These are phyloP conservation scores for Rosellinia necatrix DNA, from an alignment of 2,329 filamentous ascomycete genomes.

Conservation along the genomic window DNA sequence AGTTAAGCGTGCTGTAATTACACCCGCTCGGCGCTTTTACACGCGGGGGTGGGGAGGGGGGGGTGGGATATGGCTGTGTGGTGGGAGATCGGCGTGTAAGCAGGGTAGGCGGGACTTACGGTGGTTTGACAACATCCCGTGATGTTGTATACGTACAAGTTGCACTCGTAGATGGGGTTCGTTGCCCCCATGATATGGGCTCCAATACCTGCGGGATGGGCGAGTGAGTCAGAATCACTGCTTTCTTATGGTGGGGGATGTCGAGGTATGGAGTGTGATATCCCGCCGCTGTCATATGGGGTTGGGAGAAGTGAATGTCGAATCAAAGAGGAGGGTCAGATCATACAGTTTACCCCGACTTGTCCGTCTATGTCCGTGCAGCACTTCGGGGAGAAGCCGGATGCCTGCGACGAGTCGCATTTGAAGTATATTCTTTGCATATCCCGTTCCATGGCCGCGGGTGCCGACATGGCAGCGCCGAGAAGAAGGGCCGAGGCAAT, in stretches of 20 bases:
- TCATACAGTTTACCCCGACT: conserved; percentile 36
- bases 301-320: background rate
- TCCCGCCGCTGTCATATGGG: background rate
- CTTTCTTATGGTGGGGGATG: background rate
- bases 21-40: no score
- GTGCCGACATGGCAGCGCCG: conserved; percentile 18
- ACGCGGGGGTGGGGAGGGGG: background rate
- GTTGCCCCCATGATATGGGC: conserved; percentile 32
- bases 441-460: conserved; percentile 8
- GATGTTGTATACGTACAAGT: conserved; percentile 37
- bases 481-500: conserved; percentile 21
- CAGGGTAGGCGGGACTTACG: conserved; percentile 17
- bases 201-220: conserved; percentile 23
- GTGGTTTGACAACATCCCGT: conserved; percentile 37
- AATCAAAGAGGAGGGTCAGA: background rate
- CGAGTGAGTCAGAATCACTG: conserved; percentile 8
- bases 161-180: conserved; percentile 35
- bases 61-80: no score
- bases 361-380: conserved; percentile 36
- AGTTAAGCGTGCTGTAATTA: no score
- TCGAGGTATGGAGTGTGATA: background rate
- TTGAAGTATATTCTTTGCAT: conserved; percentile 27
- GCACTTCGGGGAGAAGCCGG: conserved; percentile 33
- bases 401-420: conserved; percentile 28
- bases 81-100: no score